Evolutionary conservation across 208 protist genomes (phyloP), one percentile per base, ranked within the genome.

Genomic region (Leishmania turanica): DNA sequence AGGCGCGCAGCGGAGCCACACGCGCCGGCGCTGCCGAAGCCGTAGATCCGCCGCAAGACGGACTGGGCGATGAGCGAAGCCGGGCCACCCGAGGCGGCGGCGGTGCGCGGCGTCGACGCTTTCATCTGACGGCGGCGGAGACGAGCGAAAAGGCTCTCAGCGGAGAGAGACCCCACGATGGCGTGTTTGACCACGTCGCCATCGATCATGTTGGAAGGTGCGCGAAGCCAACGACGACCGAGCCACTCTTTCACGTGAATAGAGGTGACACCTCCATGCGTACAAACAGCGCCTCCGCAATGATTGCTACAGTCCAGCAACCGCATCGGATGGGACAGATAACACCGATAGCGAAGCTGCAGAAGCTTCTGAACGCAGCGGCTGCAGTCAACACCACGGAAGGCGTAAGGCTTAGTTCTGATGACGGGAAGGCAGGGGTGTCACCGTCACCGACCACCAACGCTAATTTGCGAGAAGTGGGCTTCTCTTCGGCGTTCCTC

Each of bases 231-330:
- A 21, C 34, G 0, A 40, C 64, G 1, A 31, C 60, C 42, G 66
- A 58, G 64, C 7, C 72, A 4, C 65, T 73, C 19, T 42, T 64
- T 40, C 49, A 17, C 34, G 21, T 19, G 2, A 24, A 45, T 5
- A 49, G 8, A n/a, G 58, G 49, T 0, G 47, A 19, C 34, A 42
- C 24, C 37, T 54, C 56, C 21, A 21, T 13, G 1, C 27, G 42
- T 53, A 34, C 9, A 11, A 83, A 73, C 31, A 34, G 79, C 21
- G 65, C 51, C 5, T 84, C 81, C 0, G 72, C 68, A 3, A 47
- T 77, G 5, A 80, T 84, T 4, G 81, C 81, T 40, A 80, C 81
- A 7, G 81, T 84, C 0, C 81, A 76, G n/a, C 81, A 76, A 68
- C 53, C 75, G 40, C 74, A 75, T 5, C 81, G 68, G 7, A 42